Percentiles rank a stretch among this genome's conserved stretches.
These are phyloP conservation scores for Tolypocladium ophioglossoides DNA, from an alignment of 2,329 filamentous ascomycete species.

Conservation along the genomic window DNA sequence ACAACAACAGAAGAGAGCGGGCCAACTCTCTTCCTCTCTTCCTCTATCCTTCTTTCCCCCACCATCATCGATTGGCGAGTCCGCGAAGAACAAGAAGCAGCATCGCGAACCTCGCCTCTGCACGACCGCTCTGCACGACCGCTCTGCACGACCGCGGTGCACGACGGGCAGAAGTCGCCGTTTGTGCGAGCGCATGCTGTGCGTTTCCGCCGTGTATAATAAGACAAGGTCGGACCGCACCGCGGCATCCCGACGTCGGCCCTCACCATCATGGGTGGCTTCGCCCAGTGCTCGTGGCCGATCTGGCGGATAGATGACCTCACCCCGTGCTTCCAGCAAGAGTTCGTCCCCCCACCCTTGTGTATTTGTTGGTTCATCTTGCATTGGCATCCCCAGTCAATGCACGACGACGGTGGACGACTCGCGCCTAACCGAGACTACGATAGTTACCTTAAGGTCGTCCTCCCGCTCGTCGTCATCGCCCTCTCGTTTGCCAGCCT, in stretches of 20 bases:
- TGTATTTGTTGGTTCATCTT: not conserved
- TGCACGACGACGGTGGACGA: not conserved
- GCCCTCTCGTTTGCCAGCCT: conserved; percentile 61
- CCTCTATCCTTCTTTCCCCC: not conserved
- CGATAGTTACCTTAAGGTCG: conserved; percentile 43
- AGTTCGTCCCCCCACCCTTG: conserved; percentile 40
- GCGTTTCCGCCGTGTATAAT: not conserved
- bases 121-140: not conserved
- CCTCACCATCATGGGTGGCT: conserved; percentile 29
- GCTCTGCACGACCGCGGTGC: not conserved
- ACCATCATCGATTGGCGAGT: not conserved
- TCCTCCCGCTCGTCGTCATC: conserved; percentile 67
- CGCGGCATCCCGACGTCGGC: conserved; percentile 2
- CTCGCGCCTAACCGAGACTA: not conserved
- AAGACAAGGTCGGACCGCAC: not conserved
- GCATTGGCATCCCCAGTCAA: conserved; percentile 1
- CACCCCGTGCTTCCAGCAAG: conserved; percentile 50
- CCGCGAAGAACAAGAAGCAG: not conserved
- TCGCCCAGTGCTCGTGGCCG: conserved; percentile 45
- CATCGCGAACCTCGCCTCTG: not conserved
- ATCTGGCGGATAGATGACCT: conserved; percentile 57
- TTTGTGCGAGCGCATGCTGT: not conserved
- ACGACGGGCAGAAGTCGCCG: too few species aligned
- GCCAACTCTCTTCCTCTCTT: not conserved
- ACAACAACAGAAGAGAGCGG: conserved; percentile 1